These are phyloP conservation scores for Nematocida homosporus DNA, from an alignment of 371 early-diverging fungal species.

Conservation along the genomic window DNA sequence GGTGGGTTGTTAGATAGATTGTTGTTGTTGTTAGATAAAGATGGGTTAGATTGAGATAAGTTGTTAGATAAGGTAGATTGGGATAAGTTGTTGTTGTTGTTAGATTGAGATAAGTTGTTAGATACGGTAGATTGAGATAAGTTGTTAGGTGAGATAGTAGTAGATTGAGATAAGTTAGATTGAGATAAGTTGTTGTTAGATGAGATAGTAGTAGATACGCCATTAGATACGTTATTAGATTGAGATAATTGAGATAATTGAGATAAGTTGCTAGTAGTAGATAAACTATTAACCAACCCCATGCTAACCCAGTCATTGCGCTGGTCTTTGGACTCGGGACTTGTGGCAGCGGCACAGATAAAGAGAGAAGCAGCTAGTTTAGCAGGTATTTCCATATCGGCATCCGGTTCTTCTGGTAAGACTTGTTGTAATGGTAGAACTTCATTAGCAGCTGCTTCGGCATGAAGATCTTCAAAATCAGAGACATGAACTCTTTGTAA, in stretches of 20 bases:
- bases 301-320: background rate
- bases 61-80: no score
- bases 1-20: no score
- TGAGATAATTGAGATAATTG: background rate
- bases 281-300: no score
- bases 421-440: background rate
- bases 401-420: slow-evolving; percentile 6
- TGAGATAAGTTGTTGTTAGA: no score
- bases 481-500: slow-evolving; percentile 20
- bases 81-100: no score
- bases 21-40: no score
- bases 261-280: background rate
- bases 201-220: no score
- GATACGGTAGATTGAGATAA: background rate
- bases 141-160: background rate
- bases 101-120: background rate
- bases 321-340: background rate
- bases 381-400: background rate
- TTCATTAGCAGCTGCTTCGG: background rate
- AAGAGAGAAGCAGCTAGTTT: slow-evolving; percentile 29
- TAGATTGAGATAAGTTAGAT: background rate
- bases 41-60: no score
- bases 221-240: background rate
- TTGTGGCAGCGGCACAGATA: slow-evolving; percentile 18
- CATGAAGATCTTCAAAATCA: slow-evolving; percentile 47